Evolutionary conservation across 345 rosid species (phyloP), one percentile per base, ranked within the genome.

Genomic region (Murraya paniculata): DNA sequence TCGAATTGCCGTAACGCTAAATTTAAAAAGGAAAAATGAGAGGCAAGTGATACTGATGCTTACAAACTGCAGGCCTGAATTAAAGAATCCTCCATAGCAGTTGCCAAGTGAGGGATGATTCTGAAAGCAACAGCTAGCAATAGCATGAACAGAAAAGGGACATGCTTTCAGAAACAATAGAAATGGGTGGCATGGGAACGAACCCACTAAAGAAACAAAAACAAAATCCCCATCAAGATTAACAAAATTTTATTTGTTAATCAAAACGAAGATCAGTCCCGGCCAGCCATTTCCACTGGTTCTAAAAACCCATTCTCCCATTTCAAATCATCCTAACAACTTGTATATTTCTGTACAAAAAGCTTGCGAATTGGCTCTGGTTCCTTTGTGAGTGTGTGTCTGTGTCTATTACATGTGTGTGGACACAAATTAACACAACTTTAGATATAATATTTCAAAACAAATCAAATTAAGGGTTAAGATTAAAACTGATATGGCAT

Each of bases 121-220:
- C 27, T 35, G 19, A 36, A 0, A 39, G 39, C 0, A 36, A 7
- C 16, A 41, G 72, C 48, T 45, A 6, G 33, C 35, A 41, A 56
- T 3, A 58, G 74, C 28, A 35, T 50, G 81, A 61, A 24, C 13
- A 39, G 75, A 61, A 80, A 80, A 68, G 79, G 75, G 75, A 61
- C 30, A 74, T 55, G 69, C 22, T 18, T 48, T 31, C 70, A 35
- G 64, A 75, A 75, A 80, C 66, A 75, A 75, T 75, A 75, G 53
- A 75, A 80, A 80, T 80, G 79, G 77, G 50, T 61, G 71, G 82
- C 56, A 80, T 68, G 75, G 79, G 79, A 80, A 68, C 5, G 70
- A 30, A 48, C 28, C 27, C 7, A 7, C 22, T 1, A 45, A 7
- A 10, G 7, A 10, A 48, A 7, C 1, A 14, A 30, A 64, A 19